Conservation (phyloP, 192 early-diverging fungal genomes). For the Dissophora globulifera region DNA sequence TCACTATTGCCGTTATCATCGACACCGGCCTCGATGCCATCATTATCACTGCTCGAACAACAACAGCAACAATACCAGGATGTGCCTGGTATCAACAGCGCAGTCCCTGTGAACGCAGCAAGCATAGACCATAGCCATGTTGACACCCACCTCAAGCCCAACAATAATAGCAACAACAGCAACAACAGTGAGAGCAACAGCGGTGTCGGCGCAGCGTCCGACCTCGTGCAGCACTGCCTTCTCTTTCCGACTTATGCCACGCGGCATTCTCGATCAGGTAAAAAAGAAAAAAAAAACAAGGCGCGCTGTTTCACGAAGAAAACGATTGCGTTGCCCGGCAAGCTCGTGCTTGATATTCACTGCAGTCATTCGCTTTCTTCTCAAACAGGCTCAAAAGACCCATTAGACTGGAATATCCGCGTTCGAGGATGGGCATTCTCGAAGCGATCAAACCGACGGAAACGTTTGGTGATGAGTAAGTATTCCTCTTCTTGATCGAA, state of each 20-base stretch:
- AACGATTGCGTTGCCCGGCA: no score
- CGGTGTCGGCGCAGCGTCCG: conserved; percentile 2
- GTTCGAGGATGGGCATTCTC: conserved; percentile 60
- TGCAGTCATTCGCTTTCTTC: neutral
- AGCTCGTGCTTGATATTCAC: no score
- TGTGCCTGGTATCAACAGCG: no score
- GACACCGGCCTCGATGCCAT: no score
- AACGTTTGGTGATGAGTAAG: conserved; percentile 53
- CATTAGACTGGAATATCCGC: conserved; percentile 54
- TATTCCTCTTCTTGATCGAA: no score
- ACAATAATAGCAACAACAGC: neutral
- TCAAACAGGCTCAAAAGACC: conserved; percentile 31
- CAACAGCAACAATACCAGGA: no score
- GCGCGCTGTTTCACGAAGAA: neutral
- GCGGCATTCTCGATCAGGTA: conserved; percentile 46
- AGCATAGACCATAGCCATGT: no score
- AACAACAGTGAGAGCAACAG: neutral
- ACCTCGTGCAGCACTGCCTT: conserved; percentile 51
- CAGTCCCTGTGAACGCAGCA: no score
- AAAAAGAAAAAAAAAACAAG: neutral
- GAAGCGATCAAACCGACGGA: conserved; percentile 44
- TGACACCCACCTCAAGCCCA: no score
- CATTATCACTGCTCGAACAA: no score
- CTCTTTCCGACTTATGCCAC: conserved; percentile 62
- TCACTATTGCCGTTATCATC: no score